Evolutionary conservation across 2,329 filamentous ascomycete genomes (phyloP).

Genomic region (Byssoonygena ceratinophila): DNA sequence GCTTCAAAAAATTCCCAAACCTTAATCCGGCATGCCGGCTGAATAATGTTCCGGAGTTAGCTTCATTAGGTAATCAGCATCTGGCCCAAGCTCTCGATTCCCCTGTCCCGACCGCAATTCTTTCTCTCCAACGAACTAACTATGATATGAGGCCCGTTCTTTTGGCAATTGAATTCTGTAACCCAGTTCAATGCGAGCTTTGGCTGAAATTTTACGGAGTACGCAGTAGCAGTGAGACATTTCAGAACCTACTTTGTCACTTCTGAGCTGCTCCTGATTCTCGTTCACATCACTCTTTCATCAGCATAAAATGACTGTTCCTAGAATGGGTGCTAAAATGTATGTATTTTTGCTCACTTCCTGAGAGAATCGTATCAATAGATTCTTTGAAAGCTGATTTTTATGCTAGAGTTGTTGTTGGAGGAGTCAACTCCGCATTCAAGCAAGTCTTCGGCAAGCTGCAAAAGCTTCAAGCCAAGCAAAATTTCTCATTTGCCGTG

Average conservation of each 20-base stretch:
- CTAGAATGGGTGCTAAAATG: conserved; percentile 50
- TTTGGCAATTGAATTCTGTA: too few relatives aligned
- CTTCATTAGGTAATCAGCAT: too few relatives aligned
- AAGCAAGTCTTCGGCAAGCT: conserved; percentile 69
- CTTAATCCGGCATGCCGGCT: conserved; percentile 28
- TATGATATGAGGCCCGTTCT: too few relatives aligned
- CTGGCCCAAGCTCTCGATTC: too few relatives aligned
- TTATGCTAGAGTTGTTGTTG: conserved; percentile 55
- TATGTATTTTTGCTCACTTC: conserved; percentile 27
- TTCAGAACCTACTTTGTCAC: background rate
- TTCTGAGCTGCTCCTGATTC: background rate
- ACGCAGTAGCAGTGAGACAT: too few relatives aligned
- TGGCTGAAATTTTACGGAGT: too few relatives aligned
- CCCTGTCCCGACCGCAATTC: too few relatives aligned
- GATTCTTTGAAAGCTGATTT: background rate
- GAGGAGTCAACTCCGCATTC: conserved; percentile 70
- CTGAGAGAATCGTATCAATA: background rate
- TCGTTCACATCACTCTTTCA: background rate
- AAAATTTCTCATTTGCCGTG: conserved; percentile 76
- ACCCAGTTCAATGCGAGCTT: too few relatives aligned
- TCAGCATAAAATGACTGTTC: background rate
- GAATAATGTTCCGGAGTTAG: conserved; percentile 26
- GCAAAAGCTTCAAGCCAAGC: conserved; percentile 69
- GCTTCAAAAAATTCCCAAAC: conserved; percentile 19
- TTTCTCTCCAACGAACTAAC: background rate